Evolutionary conservation across 2,329 filamentous ascomycete genomes (phyloP), one percentile per base, ranked within the genome.

Genomic region (Talaromyces rugulosus): DNA sequence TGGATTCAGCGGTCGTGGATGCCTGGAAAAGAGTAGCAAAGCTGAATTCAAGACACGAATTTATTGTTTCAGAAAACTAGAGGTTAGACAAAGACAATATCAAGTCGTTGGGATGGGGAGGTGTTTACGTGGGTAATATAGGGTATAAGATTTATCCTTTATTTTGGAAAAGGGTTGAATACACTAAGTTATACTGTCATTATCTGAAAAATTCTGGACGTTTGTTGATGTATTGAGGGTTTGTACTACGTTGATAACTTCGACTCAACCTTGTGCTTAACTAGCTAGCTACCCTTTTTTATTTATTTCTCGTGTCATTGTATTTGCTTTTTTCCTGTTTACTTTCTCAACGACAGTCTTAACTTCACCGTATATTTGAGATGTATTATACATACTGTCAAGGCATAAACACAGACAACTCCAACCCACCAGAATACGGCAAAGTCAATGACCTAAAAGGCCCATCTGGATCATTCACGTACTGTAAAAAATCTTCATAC

Each of bases 381-480:
- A 23, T 23, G 23, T 23, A 23, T 23, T 11, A 36, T 36, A 36
- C 33, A 36, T 14, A 36, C 33, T 36, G 14, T 47, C 42, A 47
- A 47, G 70, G 69, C 59, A 71, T 59, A 62, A 79, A 79, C 1
- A 80, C 74, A 51, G 67, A 74, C 71, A 82, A 74, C 64, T 81
- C 79, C 42, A 85, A 71, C 0, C 83, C 82, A 33, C 78, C 78
- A 0, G 69, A 72, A 64, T 78, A 85, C 0, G 82, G 82, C 3
- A 83, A 65, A 0, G 80, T 83, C 60, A 80, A 71, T 33, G 72
- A 81, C 58, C 73, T 78, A 65, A 86, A 87, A 0, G 80, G 79
- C 65, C 79, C 84, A 3, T 69, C 67, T 0, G 80, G 74, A 8
- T 77, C 73, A 7, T 77, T 63, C n/a, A 87, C 61, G 63, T 81